Percentiles rank a stretch among this genome's conserved stretches.
Conservation (phyloP, 805 yeast genomes). For the Jamesozyma gamospora region DNA sequence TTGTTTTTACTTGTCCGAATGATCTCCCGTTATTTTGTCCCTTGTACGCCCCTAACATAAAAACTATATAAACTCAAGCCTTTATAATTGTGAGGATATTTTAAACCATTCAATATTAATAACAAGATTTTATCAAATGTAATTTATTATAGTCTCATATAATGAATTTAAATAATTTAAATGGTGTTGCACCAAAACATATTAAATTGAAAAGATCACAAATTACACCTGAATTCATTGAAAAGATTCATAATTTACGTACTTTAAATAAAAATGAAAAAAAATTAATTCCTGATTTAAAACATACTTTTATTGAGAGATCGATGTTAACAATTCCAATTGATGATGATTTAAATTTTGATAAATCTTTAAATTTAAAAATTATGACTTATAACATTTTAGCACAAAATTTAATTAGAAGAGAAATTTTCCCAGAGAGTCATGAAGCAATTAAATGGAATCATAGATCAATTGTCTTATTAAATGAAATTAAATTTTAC, state of each 20-base stretch:
- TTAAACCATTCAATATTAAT: too few relatives aligned
- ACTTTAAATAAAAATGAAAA: neutral
- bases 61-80: too few relatives aligned
- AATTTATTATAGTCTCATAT: too few relatives aligned
- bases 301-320: slow-evolving; percentile 11
- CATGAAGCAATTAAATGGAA: slow-evolving; percentile 73
- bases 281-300: neutral
- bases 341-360: too few relatives aligned
- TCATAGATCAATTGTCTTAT: slow-evolving; percentile 51
- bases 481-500: slow-evolving; percentile 56
- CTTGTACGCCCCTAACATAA: too few relatives aligned
- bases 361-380: slow-evolving; percentile 19
- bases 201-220: slow-evolving; percentile 3
- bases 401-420: slow-evolving; percentile 74
- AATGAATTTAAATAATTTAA: neutral
- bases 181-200: slow-evolving; percentile 1
- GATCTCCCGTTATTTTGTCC: too few relatives aligned
- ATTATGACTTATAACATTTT: slow-evolving; percentile 74
- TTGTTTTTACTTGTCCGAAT: too few relatives aligned
- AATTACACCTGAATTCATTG: slow-evolving; percentile 6
- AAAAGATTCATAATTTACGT: slow-evolving; percentile 26
- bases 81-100: too few relatives aligned
- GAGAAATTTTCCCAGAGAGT: slow-evolving; percentile 70
- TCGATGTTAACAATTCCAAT: slow-evolving; percentile 14
- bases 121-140: too few relatives aligned